A percentile compares a stretch with the other conserved stretches of the same genome.
Evolutionary conservation across 805 yeast species (phyloP).

Genomic region (Huiozyma naganishii): DNA sequence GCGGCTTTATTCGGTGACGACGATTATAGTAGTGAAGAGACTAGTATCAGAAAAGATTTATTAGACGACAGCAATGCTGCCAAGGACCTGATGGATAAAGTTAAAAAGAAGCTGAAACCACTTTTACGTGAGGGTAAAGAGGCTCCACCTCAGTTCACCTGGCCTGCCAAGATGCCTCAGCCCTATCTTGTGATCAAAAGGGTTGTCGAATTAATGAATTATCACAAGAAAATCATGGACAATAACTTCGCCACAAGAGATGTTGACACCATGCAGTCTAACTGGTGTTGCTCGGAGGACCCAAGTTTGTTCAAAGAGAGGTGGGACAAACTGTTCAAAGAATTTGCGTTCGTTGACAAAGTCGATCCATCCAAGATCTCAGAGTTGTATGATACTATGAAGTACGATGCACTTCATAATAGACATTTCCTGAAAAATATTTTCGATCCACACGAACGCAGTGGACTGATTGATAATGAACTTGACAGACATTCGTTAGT

Average conservation of each 20-base stretch:
- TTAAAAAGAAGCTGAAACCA: slow-evolving; percentile 91
- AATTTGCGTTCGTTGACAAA: slow-evolving; percentile 84
- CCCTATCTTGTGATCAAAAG: slow-evolving; percentile 89
- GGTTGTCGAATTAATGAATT: slow-evolving; percentile 91
- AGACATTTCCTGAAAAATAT: slow-evolving; percentile 77
- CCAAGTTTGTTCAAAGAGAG: slow-evolving; percentile 83
- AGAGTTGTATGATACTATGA: slow-evolving; percentile 96
- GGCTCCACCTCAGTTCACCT: slow-evolving; percentile 94
- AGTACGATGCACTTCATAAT: slow-evolving; percentile 93
- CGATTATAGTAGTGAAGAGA: slow-evolving; percentile 63
- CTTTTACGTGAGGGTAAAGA: slow-evolving; percentile 88
- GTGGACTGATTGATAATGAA: slow-evolving; percentile 24
- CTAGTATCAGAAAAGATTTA: slow-evolving; percentile 77
- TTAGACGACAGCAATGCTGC: slow-evolving; percentile 97
- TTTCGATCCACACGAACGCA: slow-evolving; percentile 52
- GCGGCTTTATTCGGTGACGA: slow-evolving; percentile 64
- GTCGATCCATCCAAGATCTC: slow-evolving; percentile 96
- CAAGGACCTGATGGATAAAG: slow-evolving; percentile 94
- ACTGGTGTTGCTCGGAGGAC: slow-evolving; percentile 97
- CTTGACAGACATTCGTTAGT: slow-evolving; percentile 37
- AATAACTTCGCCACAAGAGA: slow-evolving; percentile 62
- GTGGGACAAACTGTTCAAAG: slow-evolving; percentile 94
- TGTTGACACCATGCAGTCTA: slow-evolving; percentile 54
- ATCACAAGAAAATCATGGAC: slow-evolving; percentile 75
- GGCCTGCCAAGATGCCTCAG: slow-evolving; percentile 98